Evolutionary conservation across 2,329 filamentous ascomycete species (phyloP), one percentile per base, ranked within the genome.

Genomic region (Trichoderma polysporum): DNA sequence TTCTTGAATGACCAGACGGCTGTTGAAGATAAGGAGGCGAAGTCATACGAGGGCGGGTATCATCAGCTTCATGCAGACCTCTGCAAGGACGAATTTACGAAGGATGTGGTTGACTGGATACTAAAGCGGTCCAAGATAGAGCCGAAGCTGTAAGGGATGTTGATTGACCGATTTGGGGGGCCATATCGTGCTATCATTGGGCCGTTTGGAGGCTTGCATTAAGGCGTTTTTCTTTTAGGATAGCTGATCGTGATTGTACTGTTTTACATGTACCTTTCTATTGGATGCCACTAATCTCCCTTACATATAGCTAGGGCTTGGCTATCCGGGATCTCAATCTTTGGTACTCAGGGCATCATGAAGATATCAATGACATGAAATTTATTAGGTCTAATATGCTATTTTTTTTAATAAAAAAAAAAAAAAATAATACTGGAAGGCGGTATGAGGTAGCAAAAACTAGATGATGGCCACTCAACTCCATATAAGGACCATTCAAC

Each of bases 31-130:
- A 91, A 88, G 74, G 85, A 84, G 69, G 89, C 92, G 74, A 90
- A 87, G 80, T 79, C 82, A 22, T 97, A 95, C 76, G 87, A 91
- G 33, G 93, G 91, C 10, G 91, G 86, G 75, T 93, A 88, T 76
- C 94, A 97, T 79, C 90, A 91, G 79, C 77, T 91, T 70, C 89
- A 91, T 74, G 81, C 84, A 1, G 89, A 91, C 67, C 75, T 80
- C 9, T 84, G 81, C 66, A 84, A 81, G 74, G 81, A 85, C 66
- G 80, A 83, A 70, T 87, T 85, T 70, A 81, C 80, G 65, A 83
- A 82, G 63, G 88, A 92, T 74, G 81, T 92, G 5, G 83, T 80
- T 3, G 83, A 86, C 67, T 93, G 90, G 90, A 87, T 93, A 66
- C 74, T 91, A 68, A 81, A 81, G 71, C 77, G 78, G 57, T 69